Base-by-base conservation (phyloP, 352 stramenopile species). In the Vaucheria bursata region DNA sequence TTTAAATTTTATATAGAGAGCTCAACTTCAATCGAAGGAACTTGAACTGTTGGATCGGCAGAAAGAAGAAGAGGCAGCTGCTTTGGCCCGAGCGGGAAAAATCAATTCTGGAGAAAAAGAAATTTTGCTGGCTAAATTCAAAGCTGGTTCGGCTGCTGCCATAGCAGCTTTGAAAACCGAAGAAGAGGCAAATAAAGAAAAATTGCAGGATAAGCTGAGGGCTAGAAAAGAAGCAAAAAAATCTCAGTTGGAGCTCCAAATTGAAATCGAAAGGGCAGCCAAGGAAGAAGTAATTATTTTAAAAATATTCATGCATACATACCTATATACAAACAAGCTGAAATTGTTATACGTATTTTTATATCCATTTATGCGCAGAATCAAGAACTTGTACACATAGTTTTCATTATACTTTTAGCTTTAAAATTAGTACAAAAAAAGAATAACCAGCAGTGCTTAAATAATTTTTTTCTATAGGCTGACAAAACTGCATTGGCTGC, bases 81-180 rank as follows among this genome's bases (percentile, higher is more conserved):
- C 45, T 25, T 25, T 59, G 12, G 45, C 45, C 12, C 45, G 45
- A 37, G 78, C 59, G 25, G 76, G 39, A 36, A 65, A 81, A 35
- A 39, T 81, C 71, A 52, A 81, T 40, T 36, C 76, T 0, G 45
- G 69, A 25, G 39, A 81, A 45, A 81, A 81, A 37, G 76, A 81
- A 49, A 72, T 64, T 18, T 65, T 81, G 6, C 53, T 81, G 6
- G 70, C 67, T 39, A 35, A 81, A 65, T 81, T 81, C 76, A 81
- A 81, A n/a, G 25, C 38, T n/a, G 70, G 74, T 32, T 71, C 73
- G 75, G 75, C 50, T 18, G 76, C 52, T 25, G 71, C 59, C 37
- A 40, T 81, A 6, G 65, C 39, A 7, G 68, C 76, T 1, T 39
- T 81, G 1, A 81, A 79, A 37, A 72, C 70, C 34, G 76, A 75